A percentile compares a stretch with the other conserved stretches of the same genome.
These are phyloP conservation scores for Penicillium coprophilum DNA, from an alignment of 495 filamentous ascomycete species.

Conservation along the genomic window DNA sequence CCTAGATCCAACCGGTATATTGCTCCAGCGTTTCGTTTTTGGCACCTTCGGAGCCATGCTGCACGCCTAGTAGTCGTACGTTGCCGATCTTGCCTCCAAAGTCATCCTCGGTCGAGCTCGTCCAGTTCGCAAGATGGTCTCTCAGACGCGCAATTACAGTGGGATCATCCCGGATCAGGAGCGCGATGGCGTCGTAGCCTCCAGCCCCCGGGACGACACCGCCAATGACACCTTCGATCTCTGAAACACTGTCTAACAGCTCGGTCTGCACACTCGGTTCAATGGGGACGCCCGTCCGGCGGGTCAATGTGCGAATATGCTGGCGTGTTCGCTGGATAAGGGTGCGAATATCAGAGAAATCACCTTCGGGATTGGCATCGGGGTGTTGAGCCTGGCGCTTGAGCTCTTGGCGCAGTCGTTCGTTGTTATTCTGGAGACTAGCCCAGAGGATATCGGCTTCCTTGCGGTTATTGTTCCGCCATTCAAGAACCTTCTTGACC, in stretches of 20 bases:
- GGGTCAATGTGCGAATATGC: conserved; percentile 73
- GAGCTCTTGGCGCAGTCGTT: conserved; percentile 64
- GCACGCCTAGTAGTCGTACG: conserved; percentile 75
- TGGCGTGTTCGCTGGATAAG: conserved; percentile 54
- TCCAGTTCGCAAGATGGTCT: conserved; percentile 64
- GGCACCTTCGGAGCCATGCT: conserved; percentile 85
- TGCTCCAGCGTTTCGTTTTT: conserved; percentile 60
- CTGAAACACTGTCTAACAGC: conserved; percentile 71
- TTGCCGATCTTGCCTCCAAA: conserved; percentile 62
- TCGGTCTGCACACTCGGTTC: conserved; percentile 84
- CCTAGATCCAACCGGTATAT: conserved; percentile 64
- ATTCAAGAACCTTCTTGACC: conserved; percentile 86
- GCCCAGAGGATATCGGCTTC: conserved; percentile 70
- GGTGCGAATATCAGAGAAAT: conserved; percentile 38
- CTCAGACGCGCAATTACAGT: conserved; percentile 63
- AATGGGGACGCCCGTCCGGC: conserved; percentile 74
- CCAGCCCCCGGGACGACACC: conserved; percentile 94
- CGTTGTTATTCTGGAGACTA: conserved; percentile 70
- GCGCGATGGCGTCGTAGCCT: conserved; percentile 85
- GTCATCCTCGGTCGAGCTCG: conserved; percentile 49
- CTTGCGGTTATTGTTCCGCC: conserved; percentile 68
- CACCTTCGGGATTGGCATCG: conserved; percentile 27
- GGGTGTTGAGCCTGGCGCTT: conserved; percentile 39
- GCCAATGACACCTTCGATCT: conserved; percentile 76
- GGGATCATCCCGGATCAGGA: conserved; percentile 74